Conservation (phyloP, 2,329 filamentous ascomycete genomes). For the Mollisiaceae sp. region DNA sequence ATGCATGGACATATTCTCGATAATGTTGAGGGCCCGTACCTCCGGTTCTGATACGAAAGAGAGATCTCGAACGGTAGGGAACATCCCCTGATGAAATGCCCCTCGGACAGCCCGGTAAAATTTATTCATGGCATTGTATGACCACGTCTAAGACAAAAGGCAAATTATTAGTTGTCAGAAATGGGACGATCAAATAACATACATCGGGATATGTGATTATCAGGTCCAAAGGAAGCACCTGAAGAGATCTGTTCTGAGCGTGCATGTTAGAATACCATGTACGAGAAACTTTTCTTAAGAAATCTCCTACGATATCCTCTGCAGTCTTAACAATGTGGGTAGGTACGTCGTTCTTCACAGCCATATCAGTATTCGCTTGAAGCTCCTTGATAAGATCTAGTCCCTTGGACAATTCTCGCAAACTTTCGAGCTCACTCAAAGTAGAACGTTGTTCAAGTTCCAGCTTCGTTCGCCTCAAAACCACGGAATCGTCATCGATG, state of each 20-base stretch:
- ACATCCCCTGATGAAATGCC: background rate
- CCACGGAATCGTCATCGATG: constrained; percentile 9
- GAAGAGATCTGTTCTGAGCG: background rate
- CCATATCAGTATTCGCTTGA: background rate
- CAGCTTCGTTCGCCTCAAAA: constrained; percentile 14
- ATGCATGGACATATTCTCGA: background rate
- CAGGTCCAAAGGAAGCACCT: constrained; percentile 8
- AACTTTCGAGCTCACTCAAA: background rate
- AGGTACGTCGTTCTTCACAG: background rate
- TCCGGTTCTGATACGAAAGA: constrained; percentile 14
- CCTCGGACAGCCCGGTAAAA: constrained; percentile 2
- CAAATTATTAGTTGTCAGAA: background rate
- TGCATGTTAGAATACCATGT: constrained; percentile 1
- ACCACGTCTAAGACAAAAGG: constrained; percentile 1
- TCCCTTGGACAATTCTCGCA: constrained; percentile 1
- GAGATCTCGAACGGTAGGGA: constrained; percentile 15
- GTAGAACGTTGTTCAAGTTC: constrained; percentile 8
- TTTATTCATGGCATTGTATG: constrained; percentile 11
- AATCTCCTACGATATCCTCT: constrained; percentile 12
- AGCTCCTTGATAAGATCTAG: constrained; percentile 3
- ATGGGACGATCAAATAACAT: background rate
- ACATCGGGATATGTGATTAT: constrained; percentile 17
- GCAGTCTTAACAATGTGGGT: constrained; percentile 8
- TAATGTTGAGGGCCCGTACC: constrained; percentile 2
- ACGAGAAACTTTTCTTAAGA: constrained; percentile 1